These are phyloP conservation scores for Fusarium sp. DNA, from an alignment of 2,329 filamentous ascomycete species.

Conservation along the genomic window DNA sequence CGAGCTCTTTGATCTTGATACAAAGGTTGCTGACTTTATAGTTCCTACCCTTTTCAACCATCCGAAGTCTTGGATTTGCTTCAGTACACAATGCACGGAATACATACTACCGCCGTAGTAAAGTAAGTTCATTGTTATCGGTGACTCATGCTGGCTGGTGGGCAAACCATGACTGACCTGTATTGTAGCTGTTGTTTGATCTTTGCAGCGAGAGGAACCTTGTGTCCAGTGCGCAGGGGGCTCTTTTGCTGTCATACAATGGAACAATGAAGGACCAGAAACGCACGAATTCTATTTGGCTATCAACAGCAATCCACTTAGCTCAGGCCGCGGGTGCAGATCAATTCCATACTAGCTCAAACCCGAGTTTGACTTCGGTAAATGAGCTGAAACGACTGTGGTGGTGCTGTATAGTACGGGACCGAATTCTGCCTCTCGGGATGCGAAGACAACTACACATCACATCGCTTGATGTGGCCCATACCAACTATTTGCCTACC, in stretches of 20 bases:
- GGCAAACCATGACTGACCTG: neutral
- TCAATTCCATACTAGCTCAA: neutral
- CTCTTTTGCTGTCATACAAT: conserved; percentile 16
- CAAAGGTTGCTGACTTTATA: neutral
- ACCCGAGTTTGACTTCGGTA: neutral
- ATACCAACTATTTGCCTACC: neutral
- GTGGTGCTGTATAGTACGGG: conserved; percentile 31
- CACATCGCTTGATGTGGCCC: neutral
- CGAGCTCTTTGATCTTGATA: rapidly evolving
- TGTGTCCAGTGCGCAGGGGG: conserved; percentile 11
- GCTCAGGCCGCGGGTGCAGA: conserved; percentile 16
- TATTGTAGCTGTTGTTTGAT: conserved; percentile 13
- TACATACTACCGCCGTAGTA: conserved; percentile 24
- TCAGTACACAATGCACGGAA: conserved; percentile 9
- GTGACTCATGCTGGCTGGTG: rapidly evolving
- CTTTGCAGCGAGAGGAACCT: conserved; percentile 9
- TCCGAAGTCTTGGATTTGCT: conserved; percentile 13
- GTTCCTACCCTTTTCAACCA: conserved; percentile 9
- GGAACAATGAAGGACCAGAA: conserved; percentile 19
- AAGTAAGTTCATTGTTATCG: neutral
- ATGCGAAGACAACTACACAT: conserved; percentile 23
- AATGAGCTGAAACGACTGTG: conserved; percentile 23
- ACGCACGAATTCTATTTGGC: conserved; percentile 20
- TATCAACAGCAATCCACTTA: conserved; percentile 23
- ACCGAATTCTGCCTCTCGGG: conserved; percentile 21